These are phyloP conservation scores for Aspergillus persii DNA, from an alignment of 2,329 filamentous ascomycete species.

Conservation along the genomic window DNA sequence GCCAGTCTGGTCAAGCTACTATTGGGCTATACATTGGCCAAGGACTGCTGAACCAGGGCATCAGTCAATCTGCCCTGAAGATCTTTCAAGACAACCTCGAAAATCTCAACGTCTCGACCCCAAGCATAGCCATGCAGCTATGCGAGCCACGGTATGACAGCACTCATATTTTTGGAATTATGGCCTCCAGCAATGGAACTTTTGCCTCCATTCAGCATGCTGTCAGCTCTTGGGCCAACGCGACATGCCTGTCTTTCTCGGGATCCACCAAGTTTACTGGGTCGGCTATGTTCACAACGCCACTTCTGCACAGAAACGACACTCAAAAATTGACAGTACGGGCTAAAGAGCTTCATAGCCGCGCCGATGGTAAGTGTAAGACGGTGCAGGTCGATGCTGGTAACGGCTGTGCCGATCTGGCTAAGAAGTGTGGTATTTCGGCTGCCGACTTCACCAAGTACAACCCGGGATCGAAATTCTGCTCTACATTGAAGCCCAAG, in stretches of 20 bases:
- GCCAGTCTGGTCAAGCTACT: constrained; percentile 26
- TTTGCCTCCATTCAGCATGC: constrained; percentile 30
- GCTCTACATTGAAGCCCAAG: constrained; percentile 21
- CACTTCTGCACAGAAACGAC: neutral
- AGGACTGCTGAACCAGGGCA: constrained; percentile 17
- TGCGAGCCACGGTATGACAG: constrained; percentile 30
- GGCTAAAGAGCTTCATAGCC: neutral
- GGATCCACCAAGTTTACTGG: constrained; percentile 3
- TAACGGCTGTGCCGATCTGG: constrained; percentile 12
- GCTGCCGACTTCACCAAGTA: constrained; percentile 10
- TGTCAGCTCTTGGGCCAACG: constrained; percentile 12
- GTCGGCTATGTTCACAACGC: neutral
- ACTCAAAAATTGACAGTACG: neutral
- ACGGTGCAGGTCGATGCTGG: neutral
- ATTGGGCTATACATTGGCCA: constrained; percentile 40
- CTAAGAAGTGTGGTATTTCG: constrained; percentile 13
- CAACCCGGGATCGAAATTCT: constrained; percentile 7
- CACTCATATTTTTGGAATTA: constrained; percentile 35
- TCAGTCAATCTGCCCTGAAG: constrained; percentile 28
- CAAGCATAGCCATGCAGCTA: constrained; percentile 38
- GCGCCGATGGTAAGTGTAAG: neutral
- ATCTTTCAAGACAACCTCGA: constrained; percentile 25
- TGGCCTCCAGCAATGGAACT: constrained; percentile 31
- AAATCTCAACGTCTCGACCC: constrained; percentile 22
- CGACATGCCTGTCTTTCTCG: constrained; percentile 8